Conservation (phyloP, 2,329 filamentous ascomycete species). For the Fusarium duplospermum region DNA sequence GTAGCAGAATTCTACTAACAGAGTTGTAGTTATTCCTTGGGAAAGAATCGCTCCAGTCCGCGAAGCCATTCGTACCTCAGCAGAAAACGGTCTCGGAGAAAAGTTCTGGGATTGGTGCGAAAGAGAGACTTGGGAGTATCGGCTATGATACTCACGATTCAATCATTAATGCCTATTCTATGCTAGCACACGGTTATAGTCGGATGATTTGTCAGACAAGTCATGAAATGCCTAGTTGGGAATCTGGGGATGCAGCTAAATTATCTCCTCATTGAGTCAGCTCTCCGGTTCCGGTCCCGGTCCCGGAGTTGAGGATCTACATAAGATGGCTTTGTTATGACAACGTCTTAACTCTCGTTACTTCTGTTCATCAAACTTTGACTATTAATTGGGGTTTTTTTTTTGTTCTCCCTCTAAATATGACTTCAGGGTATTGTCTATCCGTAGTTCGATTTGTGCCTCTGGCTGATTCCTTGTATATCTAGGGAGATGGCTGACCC, state of each 20-base stretch:
- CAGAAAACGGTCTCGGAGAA: background rate
- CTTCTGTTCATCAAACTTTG: background rate
- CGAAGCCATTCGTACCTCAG: background rate
- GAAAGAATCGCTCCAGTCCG: background rate
- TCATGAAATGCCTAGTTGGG: background rate
- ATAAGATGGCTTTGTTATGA: background rate
- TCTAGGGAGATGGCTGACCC: background rate
- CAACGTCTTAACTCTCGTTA: rapidly evolving
- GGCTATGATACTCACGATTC: background rate
- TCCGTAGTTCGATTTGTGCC: background rate
- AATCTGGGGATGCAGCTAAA: background rate
- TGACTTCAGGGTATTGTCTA: background rate
- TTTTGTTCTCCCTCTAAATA: background rate
- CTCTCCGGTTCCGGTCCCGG: background rate
- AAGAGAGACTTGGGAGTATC: background rate
- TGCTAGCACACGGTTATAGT: background rate
- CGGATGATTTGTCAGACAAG: conserved; percentile 1
- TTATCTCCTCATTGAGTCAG: conserved; percentile 1
- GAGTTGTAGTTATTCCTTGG: background rate
- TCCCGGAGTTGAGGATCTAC: background rate
- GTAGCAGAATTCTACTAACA: background rate
- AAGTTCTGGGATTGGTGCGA: background rate
- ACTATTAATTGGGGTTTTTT: background rate
- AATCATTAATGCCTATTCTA: background rate
- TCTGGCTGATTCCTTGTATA: background rate